Base-by-base conservation (phyloP, 345 rosid species). In the Gossypium ekmanianum region DNA sequence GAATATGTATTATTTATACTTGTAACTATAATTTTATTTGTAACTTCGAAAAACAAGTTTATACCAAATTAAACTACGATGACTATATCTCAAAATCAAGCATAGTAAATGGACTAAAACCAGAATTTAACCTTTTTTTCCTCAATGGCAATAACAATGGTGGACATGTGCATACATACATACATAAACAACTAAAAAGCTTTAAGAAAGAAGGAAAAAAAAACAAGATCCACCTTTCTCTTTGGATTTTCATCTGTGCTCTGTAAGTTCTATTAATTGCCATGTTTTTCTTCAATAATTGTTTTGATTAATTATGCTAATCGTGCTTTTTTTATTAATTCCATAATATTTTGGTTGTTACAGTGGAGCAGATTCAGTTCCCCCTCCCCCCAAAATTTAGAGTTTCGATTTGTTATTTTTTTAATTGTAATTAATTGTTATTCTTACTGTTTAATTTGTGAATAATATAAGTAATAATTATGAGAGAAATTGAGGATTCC, bases 401-500 rank as follows among this genome's bases (percentile, higher is more conserved):
- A 2, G 14, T 12, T 20, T 66, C 10, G 24, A 26, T 55, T 55
- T 52, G 12, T 39, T 39, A 17, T 24, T 29, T 17, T 39, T 3
- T 74, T 68, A 16, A 51, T 51, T 51, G 41, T 1, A 34, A 34
- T 5, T 34, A 34, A 34, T 34, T 34, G 7, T 34, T 34, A 34
- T 34, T 5, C 7, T 6, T 5, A 51, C 3, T 51, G 14, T 51
- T 51, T 51, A 51, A 13, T 14, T 51, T 51, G 55, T 51, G 55
- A 56, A 71, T 73, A 67, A 88, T 87, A 93, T 56, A 56, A 56
- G 61, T 56, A 9, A 55, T 56, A 56, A 56, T 9, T 7, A 89
- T 92, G 97, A 89, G 89, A 74, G 97, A 90, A 44, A 5, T 34
- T 34, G 41, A 34, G 41, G 41, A 34, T 34, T 34, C 41, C 41